phyloP scores from a whole-genome alignment of 208 protist species.

The Leishmania gerbilli region DNA sequence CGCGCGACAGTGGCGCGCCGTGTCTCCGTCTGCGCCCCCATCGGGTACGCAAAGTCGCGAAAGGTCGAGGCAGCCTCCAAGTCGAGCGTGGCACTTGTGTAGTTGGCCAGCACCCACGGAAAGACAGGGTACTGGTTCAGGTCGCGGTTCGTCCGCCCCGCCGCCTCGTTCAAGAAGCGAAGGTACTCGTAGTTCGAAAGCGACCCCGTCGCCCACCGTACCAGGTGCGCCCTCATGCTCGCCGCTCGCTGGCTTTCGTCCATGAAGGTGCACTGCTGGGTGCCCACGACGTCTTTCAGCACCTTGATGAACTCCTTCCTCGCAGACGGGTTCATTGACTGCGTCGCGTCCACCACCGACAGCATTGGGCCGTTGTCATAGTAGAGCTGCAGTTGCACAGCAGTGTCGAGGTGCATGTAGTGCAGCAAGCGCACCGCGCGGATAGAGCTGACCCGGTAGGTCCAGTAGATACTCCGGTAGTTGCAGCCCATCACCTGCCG shows the following conservation, averaged over 20 bases:
- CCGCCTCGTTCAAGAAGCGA: slow-evolving; percentile 89
- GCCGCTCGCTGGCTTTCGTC: slow-evolving; percentile 59
- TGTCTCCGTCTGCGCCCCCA: slow-evolving; percentile 92
- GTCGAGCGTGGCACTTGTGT: slow-evolving; percentile 75
- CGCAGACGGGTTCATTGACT: slow-evolving; percentile 88
- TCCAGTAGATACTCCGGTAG: slow-evolving; percentile 78
- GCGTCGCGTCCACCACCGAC: slow-evolving; percentile 78
- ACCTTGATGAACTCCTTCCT: slow-evolving; percentile 69
- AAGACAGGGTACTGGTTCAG: slow-evolving; percentile 96
- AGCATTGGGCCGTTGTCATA: slow-evolving; percentile 80
- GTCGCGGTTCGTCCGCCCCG: slow-evolving; percentile 91
- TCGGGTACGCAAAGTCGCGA: slow-evolving; percentile 95
- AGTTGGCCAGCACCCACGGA: slow-evolving; percentile 95
- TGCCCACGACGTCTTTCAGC: slow-evolving; percentile 58
- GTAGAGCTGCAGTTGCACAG: slow-evolving; percentile 66
- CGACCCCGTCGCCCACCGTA: slow-evolving; percentile 91
- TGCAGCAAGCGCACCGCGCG: slow-evolving; percentile 57
- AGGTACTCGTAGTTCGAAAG: slow-evolving; percentile 96
- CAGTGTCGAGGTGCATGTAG: slow-evolving; percentile 91
- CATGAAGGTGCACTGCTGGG: slow-evolving; percentile 53
- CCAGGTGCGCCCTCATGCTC: slow-evolving; percentile 65
- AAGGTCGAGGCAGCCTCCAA: slow-evolving; percentile 77
- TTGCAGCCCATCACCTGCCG: slow-evolving; percentile 71
- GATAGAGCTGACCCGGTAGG: slow-evolving; percentile 59
- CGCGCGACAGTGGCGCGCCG: slow-evolving; percentile 74